Base-by-base conservation (phyloP, 1,139 yeast genomes). In the Taphrina flavorubra region DNA sequence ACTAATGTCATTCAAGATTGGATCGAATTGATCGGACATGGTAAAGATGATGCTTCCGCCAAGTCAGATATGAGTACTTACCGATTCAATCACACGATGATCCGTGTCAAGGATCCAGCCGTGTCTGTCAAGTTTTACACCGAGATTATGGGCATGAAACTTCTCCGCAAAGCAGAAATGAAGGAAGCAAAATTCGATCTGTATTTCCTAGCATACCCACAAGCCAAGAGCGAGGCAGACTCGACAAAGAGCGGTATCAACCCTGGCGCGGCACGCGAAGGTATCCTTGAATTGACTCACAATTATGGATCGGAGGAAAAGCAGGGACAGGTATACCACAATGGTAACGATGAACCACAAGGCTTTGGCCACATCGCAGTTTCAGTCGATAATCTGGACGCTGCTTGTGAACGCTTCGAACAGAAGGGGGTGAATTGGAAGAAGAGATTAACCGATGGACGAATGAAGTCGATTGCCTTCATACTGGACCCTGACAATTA, bases 251-350 rank as follows among this genome's bases (percentile, higher is more conserved):
- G 44, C 20, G 62, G 61, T 65, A 34, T 56, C 47, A 60, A 61
- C 20, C 67, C 58, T 18, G 39, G 36, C 7, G 51, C 83, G 44
- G 73, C 76, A 59, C 80, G 85, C 70, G 90, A 90, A 77, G 88
- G 94, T 36, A 78, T 94, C 10, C 79, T 94, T 67, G 99, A 94
- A 79, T 82, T 94, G 76, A 92, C 98, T 60, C 95, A 91, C 81
- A 94, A 94, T 80, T 92, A 91, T 87, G 99, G 98, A 39, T 90
- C 98, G 18, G 99, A 94, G 77, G 97, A 92, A 72, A 82, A 84
- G 13, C 82, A 83, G 14, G 90, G 91, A 79, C 78, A 81, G 68
- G 84, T 84, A 47, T 94, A 94, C 79, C 96, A 92, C 78, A 89
- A 87, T 73, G 96, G 97, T 69, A 91, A 92, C 78, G 87, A 87